Evolutionary conservation across 2,329 filamentous ascomycete species (phyloP).

Genomic region (Huntiella decipiens): DNA sequence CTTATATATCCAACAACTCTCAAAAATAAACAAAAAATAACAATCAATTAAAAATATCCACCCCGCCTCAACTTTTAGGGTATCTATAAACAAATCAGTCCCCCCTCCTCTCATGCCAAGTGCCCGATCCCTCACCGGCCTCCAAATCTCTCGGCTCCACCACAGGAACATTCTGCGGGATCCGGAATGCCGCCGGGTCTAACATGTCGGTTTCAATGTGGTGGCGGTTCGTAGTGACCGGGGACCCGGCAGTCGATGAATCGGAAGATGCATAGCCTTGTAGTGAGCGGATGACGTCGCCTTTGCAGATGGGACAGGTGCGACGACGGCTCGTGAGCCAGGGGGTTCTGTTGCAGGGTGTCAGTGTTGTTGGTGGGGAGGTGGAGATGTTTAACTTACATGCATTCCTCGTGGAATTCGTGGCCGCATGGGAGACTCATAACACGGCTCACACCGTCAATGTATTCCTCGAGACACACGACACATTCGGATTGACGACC

Average conservation of each 20-base stretch:
- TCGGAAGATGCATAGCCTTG: conserved; percentile 13
- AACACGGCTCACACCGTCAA: conserved; percentile 81
- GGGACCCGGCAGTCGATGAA: background rate
- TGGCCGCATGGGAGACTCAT: conserved; percentile 97
- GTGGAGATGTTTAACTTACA: conserved; percentile 42
- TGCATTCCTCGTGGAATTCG: conserved; percentile 96
- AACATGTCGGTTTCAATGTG: background rate
- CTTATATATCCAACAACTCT: no score
- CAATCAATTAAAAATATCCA: background rate
- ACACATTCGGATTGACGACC: conserved; percentile 69
- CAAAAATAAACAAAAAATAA: background rate
- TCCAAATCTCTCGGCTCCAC: no score
- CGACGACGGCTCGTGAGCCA: conserved; percentile 90
- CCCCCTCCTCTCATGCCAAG: no score
- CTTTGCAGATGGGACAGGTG: conserved; percentile 98
- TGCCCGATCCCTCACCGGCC: no score
- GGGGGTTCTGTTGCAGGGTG: conserved; percentile 47
- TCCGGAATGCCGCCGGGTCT: conserved; percentile 4
- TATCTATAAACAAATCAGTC: no score
- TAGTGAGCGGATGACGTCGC: conserved; percentile 67
- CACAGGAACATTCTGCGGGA: background rate
- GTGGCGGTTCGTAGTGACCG: background rate
- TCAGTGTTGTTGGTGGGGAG: conserved; percentile 2
- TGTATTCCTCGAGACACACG: conserved; percentile 89
- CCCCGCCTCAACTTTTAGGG: no score